Conservation (phyloP, 2,329 filamentous ascomycete species). For the Emmonsia crescens region DNA sequence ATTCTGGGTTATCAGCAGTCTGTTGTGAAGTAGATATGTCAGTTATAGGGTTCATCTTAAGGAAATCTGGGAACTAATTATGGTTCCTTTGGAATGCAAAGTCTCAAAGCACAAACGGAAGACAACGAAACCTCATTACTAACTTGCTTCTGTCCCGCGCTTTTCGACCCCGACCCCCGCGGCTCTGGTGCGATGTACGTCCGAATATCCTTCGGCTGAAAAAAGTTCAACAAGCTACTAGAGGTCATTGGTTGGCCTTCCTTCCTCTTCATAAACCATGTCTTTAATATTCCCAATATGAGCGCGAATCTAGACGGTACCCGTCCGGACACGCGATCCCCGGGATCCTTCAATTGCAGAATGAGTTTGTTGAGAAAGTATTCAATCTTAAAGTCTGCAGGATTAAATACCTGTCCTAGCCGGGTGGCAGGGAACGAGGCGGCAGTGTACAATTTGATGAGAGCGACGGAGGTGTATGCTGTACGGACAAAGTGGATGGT, state of each 20-base stretch:
- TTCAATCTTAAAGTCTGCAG: slow-evolving; percentile 54
- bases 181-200: slow-evolving; percentile 1
- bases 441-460: slow-evolving; percentile 64
- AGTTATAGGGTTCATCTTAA: not conserved
- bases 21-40: slow-evolving; percentile 1
- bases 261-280: slow-evolving; percentile 52
- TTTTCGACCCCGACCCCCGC: not conserved
- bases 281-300: slow-evolving; percentile 58
- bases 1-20: slow-evolving; percentile 2
- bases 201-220: slow-evolving; percentile 3
- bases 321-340: slow-evolving; percentile 52
- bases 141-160: not conserved
- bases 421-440: slow-evolving; percentile 53
- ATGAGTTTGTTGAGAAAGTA: slow-evolving; percentile 61
- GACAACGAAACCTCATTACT: not conserved
- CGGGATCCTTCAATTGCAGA: slow-evolving; percentile 54
- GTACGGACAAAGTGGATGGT: slow-evolving; percentile 62
- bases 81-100: not conserved
- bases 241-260: slow-evolving; percentile 18
- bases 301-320: slow-evolving; percentile 60
- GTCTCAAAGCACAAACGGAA: not conserved
- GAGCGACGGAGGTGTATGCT: slow-evolving; percentile 58
- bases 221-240: slow-evolving; percentile 13
- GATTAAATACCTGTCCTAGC: slow-evolving; percentile 58
- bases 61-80: not conserved